Evolutionary conservation across 345 rosid species (phyloP), one percentile per base, ranked within the genome.

Genomic region (Geranium rotundifolium): DNA sequence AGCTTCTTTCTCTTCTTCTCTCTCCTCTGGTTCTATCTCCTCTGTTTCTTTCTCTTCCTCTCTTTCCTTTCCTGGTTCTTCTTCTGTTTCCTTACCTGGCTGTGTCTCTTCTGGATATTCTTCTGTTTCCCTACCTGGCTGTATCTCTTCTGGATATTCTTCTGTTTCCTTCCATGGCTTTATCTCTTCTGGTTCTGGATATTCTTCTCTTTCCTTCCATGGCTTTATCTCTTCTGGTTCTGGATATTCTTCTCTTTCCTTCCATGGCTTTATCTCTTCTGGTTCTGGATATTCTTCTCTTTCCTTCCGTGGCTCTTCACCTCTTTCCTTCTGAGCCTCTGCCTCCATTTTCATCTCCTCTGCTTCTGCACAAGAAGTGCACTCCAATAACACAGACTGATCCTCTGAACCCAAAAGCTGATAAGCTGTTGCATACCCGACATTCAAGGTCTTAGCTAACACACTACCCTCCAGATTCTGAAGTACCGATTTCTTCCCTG

Each of bases 341-440:
- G 27, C 77, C 69, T 74, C 57, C 80, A 82, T 71, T 58, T 55
- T 56, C 16, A 52, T 73, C 41, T 75, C 73, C 73, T 90, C 97
- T 61, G 67, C 90, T 69, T 89, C 95, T 0, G 99, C 97, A 73
- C 96, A 93, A 16, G 83, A 76, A 54, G 89, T 81, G 61, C 99
- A 93, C 10, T 83, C 95, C 70, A 93, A 70, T 73, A 93, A 79
- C 56, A 81, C 39, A 0, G 78, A 79, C 0, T 88, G 85, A 23
- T 58, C 39, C 72, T 82, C 86, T 54, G 76, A 71, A 2, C 41
- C 61, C 67, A 88, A 56, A n/a, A 93, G 65, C 31, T 72, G 75
- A 66, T 74, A 80, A 16, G 88, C 66, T 37, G 84, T 72, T 9
- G 75, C 55, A 68, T 59, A 67, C 0, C 75, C 73, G 27, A 85